Base-by-base conservation (phyloP, 306 rosid genomes). In the Fragaria iinumae region DNA sequence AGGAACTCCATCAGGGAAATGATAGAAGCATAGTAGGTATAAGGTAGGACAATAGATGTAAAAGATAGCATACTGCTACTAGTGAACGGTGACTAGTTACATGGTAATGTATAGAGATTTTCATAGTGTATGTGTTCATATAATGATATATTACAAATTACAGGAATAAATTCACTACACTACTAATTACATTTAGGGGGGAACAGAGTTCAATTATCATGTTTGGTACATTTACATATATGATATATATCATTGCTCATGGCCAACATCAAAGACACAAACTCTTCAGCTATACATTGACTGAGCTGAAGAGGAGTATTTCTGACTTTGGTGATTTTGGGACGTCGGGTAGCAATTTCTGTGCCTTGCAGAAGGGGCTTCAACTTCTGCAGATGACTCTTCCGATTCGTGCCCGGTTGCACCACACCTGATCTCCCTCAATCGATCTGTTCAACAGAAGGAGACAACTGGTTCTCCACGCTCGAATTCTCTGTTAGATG, bases 1-100 rank as follows among this genome's bases (percentile, higher is more conserved):
- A 79, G 53, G 83, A 80, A 43, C 67, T 32, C 90, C 53, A 4
- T 83, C 5, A 43, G 84, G 14, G 78, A 84, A 74, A 75, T 84
- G 84, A 87, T 91, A 1, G 85, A 87, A 82, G 86, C 87, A 49
- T 87, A 76, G 66, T 34, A 2, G 13, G 23, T 45, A 16, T 21
- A 68, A 4, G 53, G 29, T 41, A 3, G 32, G 29, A 20, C 47
- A 17, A 52, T 20, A 20, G 32, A 52, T 50, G 36, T 6, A 32
- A 12, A 27, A 62, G 8, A 62, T 29, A 29, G 41, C 0, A 16
- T 53, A 3, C 17, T 50, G 27, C 62, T 20, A 56, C 25, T 9
- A 11, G 63, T 21, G 63, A 11, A 8, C 13, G 17, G 50, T 47
- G 50, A 47, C 16, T 12, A 47, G 1, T 12, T 47, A 25, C 67